These are phyloP conservation scores for Apophysomyces trapeziformis DNA, from an alignment of 371 early-diverging fungal species.

Conservation along the genomic window DNA sequence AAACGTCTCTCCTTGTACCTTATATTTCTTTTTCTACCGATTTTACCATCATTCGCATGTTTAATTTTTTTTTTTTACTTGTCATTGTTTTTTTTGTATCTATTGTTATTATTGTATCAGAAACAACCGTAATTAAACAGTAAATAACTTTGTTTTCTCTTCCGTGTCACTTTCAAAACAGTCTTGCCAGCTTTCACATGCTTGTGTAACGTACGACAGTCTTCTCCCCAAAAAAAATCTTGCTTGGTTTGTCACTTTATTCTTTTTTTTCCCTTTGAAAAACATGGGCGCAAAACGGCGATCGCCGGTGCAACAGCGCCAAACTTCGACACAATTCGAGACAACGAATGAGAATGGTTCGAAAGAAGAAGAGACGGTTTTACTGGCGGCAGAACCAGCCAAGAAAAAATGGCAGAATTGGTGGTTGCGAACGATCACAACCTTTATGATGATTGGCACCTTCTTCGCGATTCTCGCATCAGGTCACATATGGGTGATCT, in stretches of 20 bases:
- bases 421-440: constrained; percentile 80
- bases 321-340: not conserved
- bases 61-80: no score
- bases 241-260: not conserved
- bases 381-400: constrained; percentile 51
- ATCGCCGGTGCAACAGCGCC: not conserved
- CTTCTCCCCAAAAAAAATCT: constrained; percentile 1
- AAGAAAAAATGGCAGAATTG: constrained; percentile 73
- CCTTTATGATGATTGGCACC: constrained; percentile 83
- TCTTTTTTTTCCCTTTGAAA: not conserved
- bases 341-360: not conserved
- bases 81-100: no score
- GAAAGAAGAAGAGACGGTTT: constrained; percentile 18
- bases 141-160: no score
- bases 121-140: no score
- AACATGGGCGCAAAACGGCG: not conserved
- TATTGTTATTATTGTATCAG: no score
- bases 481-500: constrained; percentile 74
- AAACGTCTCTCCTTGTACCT: not conserved
- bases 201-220: not conserved
- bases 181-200: not conserved
- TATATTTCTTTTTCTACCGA: not conserved
- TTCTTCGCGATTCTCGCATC: constrained; percentile 78
- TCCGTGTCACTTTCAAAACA: no score
- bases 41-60: not conserved